These are phyloP conservation scores for Cornus florida DNA, from an alignment of 148 eudicot species.

Conservation along the genomic window DNA sequence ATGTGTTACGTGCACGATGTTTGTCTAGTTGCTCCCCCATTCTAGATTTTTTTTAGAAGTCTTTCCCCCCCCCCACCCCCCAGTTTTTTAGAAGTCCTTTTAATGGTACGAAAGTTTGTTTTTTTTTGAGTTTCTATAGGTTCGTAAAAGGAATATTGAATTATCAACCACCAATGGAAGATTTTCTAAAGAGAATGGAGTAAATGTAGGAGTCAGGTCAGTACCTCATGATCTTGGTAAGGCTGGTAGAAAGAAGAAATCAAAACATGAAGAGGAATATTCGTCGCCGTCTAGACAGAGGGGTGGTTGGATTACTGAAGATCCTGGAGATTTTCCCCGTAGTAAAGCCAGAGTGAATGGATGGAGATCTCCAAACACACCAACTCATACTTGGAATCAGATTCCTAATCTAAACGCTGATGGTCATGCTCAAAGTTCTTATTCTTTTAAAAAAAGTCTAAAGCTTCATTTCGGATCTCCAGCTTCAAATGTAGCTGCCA, in stretches of 20 bases:
- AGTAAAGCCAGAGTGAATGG: slow-evolving; percentile 14
- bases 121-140: slow-evolving; percentile 38
- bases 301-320: slow-evolving; percentile 73
- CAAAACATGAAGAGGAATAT: slow-evolving; percentile 35
- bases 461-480: slow-evolving; percentile 30
- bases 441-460: slow-evolving; percentile 29
- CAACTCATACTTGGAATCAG: slow-evolving; percentile 34
- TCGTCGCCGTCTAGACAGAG: slow-evolving; percentile 40
- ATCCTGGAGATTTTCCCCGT: slow-evolving; percentile 47
- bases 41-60: not conserved
- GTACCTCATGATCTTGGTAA: slow-evolving; percentile 52
- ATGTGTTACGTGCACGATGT: not conserved
- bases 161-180: slow-evolving; percentile 49
- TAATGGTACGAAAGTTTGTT: not conserved
- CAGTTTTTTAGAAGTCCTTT: slow-evolving; percentile 3
- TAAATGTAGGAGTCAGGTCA: slow-evolving; percentile 39
- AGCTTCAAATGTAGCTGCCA: slow-evolving; percentile 38
- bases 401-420: slow-evolving; percentile 27
- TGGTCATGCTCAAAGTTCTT: slow-evolving; percentile 41
- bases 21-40: not conserved
- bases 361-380: slow-evolving; percentile 65
- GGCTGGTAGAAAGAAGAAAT: slow-evolving; percentile 41
- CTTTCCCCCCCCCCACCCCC: too few relatives aligned
- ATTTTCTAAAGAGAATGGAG: slow-evolving; percentile 30
- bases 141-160: slow-evolving; percentile 52